A percentile compares a stretch with the other conserved stretches of the same genome.
Conservation (phyloP, 108 stramenopile genomes). For the Nitzschia sp. region DNA sequence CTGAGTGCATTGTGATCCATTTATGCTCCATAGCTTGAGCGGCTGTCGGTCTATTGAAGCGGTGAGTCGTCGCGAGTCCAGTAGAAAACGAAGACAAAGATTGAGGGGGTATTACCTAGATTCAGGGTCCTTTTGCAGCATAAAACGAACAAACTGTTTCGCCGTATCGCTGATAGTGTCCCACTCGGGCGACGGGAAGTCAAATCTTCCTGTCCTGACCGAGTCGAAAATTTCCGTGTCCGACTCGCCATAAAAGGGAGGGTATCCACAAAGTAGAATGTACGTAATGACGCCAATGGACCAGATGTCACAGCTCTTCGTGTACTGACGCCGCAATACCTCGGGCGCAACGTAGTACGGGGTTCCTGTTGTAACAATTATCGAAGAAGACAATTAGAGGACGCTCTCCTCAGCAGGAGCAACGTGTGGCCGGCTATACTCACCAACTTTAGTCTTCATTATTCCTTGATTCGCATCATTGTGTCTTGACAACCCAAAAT, state of each 20-base stretch:
- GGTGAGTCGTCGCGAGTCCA: too few relatives aligned
- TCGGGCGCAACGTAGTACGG: constrained; percentile 94
- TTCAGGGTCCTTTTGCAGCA: constrained; percentile 66
- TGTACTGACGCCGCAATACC: constrained; percentile 91
- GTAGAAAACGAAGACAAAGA: too few relatives aligned
- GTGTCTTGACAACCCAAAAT: constrained; percentile 96
- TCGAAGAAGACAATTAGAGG: not conserved
- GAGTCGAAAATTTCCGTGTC: constrained; percentile 85
- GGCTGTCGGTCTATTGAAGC: constrained; percentile 60
- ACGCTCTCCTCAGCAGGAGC: not conserved
- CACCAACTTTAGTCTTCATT: constrained; percentile 91
- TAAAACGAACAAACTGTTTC: constrained; percentile 69
- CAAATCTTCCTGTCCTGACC: constrained; percentile 66
- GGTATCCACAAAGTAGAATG: constrained; percentile 96
- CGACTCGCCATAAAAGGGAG: constrained; percentile 95
- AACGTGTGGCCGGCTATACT: not conserved
- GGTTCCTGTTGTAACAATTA: constrained; percentile 30
- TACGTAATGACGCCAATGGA: constrained; percentile 91
- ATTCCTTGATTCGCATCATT: constrained; percentile 71
- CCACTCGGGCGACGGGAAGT: constrained; percentile 88
- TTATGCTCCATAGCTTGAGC: constrained; percentile 65
- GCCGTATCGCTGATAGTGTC: constrained; percentile 67
- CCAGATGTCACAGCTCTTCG: constrained; percentile 97
- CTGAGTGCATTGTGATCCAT: constrained; percentile 67
- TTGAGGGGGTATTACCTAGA: constrained; percentile 45